These are phyloP conservation scores for Nicotiana paniculata DNA, from an alignment of 257 asterid species.

Conservation along the genomic window DNA sequence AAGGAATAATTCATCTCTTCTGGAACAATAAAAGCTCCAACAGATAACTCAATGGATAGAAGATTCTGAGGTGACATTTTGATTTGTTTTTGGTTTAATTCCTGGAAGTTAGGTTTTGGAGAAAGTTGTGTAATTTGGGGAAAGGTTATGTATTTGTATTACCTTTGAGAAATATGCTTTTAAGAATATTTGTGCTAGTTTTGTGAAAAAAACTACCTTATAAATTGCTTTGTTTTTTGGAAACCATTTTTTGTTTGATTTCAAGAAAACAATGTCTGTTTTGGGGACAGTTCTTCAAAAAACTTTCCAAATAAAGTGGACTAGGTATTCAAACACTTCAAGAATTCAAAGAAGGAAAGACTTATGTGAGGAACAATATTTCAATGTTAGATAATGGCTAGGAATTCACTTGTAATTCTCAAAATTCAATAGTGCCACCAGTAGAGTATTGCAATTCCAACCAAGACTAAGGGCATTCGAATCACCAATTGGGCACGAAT, in stretches of 20 bases:
- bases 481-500: background rate
- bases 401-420: background rate
- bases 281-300: background rate
- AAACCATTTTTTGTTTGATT: background rate
- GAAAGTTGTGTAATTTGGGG: background rate
- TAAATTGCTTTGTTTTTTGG: background rate
- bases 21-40: too few species aligned
- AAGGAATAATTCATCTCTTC: too few species aligned
- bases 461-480: background rate
- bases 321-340: background rate
- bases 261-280: background rate
- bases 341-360: background rate
- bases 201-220: background rate
- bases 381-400: background rate
- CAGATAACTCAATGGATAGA: background rate
- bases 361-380: background rate
- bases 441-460: background rate
- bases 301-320: background rate
- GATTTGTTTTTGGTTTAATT: background rate
- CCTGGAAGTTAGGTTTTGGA: background rate
- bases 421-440: background rate
- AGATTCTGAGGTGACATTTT: background rate
- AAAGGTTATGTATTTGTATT: too few species aligned
- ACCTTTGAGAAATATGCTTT: too few species aligned
- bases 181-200: too few species aligned